Conservation (phyloP, 495 filamentous ascomycete genomes). For the Penicillium riverlandense region DNA sequence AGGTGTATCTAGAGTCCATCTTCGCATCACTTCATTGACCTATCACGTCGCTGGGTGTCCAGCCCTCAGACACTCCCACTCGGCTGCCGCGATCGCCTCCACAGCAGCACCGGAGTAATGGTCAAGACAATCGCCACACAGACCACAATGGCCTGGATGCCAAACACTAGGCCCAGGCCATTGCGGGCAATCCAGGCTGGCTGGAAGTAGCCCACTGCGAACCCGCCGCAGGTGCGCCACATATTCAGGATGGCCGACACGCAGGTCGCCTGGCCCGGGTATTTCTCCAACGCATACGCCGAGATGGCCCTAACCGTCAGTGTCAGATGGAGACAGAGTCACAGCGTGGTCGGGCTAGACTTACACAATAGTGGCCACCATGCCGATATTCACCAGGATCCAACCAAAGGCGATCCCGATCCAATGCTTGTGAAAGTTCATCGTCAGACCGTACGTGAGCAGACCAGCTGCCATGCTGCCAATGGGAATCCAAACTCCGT, state of each 20-base stretch:
- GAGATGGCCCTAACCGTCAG: conserved; percentile 23
- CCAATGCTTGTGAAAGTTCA: conserved; percentile 30
- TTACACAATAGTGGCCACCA: conserved; percentile 31
- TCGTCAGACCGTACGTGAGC: conserved; percentile 27
- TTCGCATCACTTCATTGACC: too few relatives aligned
- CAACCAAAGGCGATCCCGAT: conserved; percentile 33
- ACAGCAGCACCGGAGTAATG: conserved; percentile 23
- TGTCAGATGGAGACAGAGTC: neutral
- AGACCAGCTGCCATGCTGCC: conserved; percentile 24
- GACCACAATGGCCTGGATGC: conserved; percentile 35
- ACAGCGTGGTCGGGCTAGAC: neutral
- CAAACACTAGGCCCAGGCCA: conserved; percentile 37
- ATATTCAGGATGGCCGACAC: conserved; percentile 37
- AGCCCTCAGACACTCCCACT: too few relatives aligned
- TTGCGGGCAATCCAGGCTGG: conserved; percentile 32
- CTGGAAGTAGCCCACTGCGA: conserved; percentile 42
- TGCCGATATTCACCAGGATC: conserved; percentile 33
- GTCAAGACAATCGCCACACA: conserved; percentile 20
- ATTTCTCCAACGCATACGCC: conserved; percentile 35
- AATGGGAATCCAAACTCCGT: conserved; percentile 30
- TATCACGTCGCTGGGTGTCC: too few relatives aligned
- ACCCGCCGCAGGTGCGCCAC: conserved; percentile 39
- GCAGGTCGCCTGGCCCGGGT: conserved; percentile 32
- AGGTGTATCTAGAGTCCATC: too few relatives aligned
- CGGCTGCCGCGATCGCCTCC: conserved; percentile 1